Evolutionary conservation across 2,329 filamentous ascomycete species (phyloP), one percentile per base, ranked within the genome.

Genomic region (Fusarium subtropicale): DNA sequence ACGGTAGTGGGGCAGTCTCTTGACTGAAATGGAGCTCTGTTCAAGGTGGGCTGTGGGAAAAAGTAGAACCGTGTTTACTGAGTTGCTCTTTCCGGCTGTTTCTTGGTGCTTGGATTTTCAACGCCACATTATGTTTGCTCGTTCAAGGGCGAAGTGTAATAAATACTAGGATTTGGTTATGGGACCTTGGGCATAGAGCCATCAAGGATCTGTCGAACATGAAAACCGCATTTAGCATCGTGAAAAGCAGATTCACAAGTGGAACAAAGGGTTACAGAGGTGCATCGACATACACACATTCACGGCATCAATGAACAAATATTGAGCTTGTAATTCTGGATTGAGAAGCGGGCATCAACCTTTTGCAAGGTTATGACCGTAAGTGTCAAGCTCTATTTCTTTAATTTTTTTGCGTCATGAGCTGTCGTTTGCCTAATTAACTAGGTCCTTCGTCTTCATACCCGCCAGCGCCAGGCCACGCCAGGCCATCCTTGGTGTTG

Each of bases 1-100:
- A 74, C 71, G 71, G 66, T 68, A 60, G 71, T 51, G 71, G 71
- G 69, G 71, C 24, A 41, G 36, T n/a, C 38, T 39, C 36, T 30
- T 20, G 18, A 42, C 20, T 54, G 63, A 15, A 22, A 39, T 22
- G 36, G n/a, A 34, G 28, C 46, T 51, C 15, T 51, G 50, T 33
- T 41, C 41, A 62, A 66, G 31, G 47, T 51, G 20, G 20, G 48
- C 18, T 41, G 48, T 52, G 34, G 48, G 24, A 52, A 41, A 52
- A 52, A 41, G 24, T 39, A 52, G 24, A 52, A 52, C 48, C 48
- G n/a, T 52, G 12, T 18, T 20, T 52, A n/a, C n/a, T 18, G 16
- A 12, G n/a, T 34, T 33, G 20, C 22, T 20, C 24, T 39, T 31
- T 46, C 26, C 28, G 12, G n/a, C 28, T 31, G 28, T 13, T 46